phyloP scores from a whole-genome alignment of 495 filamentous ascomycete genomes.

The Hamigera avellanea region DNA sequence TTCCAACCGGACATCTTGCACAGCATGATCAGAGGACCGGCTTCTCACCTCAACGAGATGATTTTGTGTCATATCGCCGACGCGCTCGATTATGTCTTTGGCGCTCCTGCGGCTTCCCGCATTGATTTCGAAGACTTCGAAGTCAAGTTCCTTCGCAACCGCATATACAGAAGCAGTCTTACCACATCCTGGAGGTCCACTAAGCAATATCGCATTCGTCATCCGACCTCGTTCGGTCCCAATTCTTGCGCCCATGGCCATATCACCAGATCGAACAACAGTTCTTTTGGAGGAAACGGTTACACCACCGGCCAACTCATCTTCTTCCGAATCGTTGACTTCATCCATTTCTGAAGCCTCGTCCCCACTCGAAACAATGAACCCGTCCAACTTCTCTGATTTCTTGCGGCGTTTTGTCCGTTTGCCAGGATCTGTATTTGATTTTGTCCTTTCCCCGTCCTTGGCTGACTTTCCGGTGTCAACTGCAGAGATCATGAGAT shows the following conservation, averaged over 20 bases:
- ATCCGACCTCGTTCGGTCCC: constrained; percentile 30
- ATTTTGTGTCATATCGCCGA: constrained; percentile 94
- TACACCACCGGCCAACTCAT: constrained; percentile 32
- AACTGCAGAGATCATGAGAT: constrained; percentile 60
- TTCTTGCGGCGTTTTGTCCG: constrained; percentile 62
- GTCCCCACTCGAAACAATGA: constrained; percentile 77
- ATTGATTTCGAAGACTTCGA: constrained; percentile 93
- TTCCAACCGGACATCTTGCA: constrained; percentile 14
- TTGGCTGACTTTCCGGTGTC: constrained; percentile 43
- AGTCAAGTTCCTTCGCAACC: constrained; percentile 88
- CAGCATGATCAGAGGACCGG: constrained; percentile 4
- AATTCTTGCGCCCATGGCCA: constrained; percentile 19
- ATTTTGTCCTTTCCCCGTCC: constrained; percentile 30
- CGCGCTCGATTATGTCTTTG: constrained; percentile 79
- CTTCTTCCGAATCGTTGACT: constrained; percentile 51
- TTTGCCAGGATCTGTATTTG: constrained; percentile 29
- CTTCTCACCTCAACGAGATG: constrained; percentile 54
- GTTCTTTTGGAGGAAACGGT: constrained; percentile 43
- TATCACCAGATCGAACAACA: constrained; percentile 48
- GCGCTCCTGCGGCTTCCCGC: constrained; percentile 70
- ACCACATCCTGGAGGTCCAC: constrained; percentile 81
- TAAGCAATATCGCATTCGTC: constrained; percentile 63
- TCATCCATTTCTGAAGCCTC: constrained; percentile 67
- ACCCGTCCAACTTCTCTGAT: constrained; percentile 61
- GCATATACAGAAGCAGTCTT: constrained; percentile 92